These are phyloP conservation scores for Clohesyomyces aquaticus DNA, from an alignment of 495 filamentous ascomycete species.

Conservation along the genomic window DNA sequence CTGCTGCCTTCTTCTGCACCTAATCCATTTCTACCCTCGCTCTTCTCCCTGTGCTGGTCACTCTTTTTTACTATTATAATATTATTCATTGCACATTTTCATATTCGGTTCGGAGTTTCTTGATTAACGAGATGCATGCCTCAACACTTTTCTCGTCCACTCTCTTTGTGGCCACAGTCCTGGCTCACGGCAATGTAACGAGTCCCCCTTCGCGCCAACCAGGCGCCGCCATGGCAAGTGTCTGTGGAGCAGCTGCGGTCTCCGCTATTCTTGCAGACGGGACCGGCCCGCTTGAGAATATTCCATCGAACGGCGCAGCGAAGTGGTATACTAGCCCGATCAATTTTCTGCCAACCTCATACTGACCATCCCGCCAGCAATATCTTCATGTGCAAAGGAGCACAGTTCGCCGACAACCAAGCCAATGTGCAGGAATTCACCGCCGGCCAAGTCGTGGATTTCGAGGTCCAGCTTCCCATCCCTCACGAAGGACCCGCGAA, in stretches of 20 bases:
- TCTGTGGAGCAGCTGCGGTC: conserved; percentile 25
- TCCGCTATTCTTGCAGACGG: conserved; percentile 29
- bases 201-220: conserved; percentile 26
- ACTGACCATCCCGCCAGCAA: conserved; percentile 13
- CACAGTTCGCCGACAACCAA: conserved; percentile 33
- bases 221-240: conserved; percentile 15
- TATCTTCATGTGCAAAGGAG: conserved; percentile 36
- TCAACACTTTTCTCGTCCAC: conserved; percentile 8
- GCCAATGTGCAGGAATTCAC: conserved; percentile 21
- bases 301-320: conserved; percentile 18
- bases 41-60: conserved; percentile 34
- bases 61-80: conserved; percentile 28
- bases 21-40: conserved; percentile 3
- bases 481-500: conserved; percentile 32
- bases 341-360: neutral
- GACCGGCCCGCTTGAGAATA: conserved; percentile 26
- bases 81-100: conserved; percentile 5
- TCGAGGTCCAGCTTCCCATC: conserved; percentile 28
- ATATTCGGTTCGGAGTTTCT: conserved; percentile 2
- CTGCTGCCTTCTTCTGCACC: neutral
- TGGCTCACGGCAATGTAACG: conserved; percentile 33
- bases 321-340: neutral
- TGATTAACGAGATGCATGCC: conserved; percentile 23
- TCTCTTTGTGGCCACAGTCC: conserved; percentile 18
- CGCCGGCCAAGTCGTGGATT: conserved; percentile 18